These are phyloP conservation scores for Graphilbum sp. DNA, from an alignment of 2,329 filamentous ascomycete species.

Conservation along the genomic window DNA sequence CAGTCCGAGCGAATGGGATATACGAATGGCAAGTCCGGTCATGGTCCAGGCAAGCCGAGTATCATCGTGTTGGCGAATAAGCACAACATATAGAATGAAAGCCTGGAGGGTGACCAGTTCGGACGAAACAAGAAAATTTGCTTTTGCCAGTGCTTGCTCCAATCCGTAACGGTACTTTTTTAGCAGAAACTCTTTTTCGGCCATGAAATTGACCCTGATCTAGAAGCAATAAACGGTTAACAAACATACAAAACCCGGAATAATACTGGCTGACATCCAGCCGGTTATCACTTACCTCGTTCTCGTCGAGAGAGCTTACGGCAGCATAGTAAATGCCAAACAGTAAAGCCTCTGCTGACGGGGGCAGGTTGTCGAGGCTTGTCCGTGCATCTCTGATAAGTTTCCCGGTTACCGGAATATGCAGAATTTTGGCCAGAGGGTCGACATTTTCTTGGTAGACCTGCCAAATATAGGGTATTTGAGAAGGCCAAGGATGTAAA, in stretches of 20 bases:
- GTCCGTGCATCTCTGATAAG: slow-evolving; percentile 30
- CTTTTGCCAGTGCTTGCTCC: slow-evolving; percentile 43
- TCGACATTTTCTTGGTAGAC: slow-evolving; percentile 36
- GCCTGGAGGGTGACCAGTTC: slow-evolving; percentile 46
- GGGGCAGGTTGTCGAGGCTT: slow-evolving; percentile 39
- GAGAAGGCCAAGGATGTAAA: slow-evolving; percentile 35
- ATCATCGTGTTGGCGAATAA: slow-evolving; percentile 34
- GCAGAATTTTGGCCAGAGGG: slow-evolving; percentile 22
- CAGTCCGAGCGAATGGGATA: slow-evolving; percentile 35
- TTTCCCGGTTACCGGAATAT: slow-evolving; percentile 26
- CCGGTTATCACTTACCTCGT: slow-evolving; percentile 37
- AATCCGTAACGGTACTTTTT: slow-evolving; percentile 35
- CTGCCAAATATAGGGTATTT: slow-evolving; percentile 35
- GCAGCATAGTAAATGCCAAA: slow-evolving; percentile 46
- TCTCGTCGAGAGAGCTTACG: slow-evolving; percentile 41
- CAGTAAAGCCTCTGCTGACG: slow-evolving; percentile 42
- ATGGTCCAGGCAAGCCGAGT: slow-evolving; percentile 44
- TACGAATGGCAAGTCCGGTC: slow-evolving; percentile 42
- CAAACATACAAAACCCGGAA: too few species aligned
- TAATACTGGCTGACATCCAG: too few species aligned
- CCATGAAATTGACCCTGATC: slow-evolving; percentile 33
- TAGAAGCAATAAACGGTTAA: too few species aligned
- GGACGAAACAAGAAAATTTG: slow-evolving; percentile 42
- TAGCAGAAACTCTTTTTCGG: slow-evolving; percentile 26
- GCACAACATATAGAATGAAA: slow-evolving; percentile 39